Conservation (phyloP, 163 green algal species). For the Scenedesmus sp. region DNA sequence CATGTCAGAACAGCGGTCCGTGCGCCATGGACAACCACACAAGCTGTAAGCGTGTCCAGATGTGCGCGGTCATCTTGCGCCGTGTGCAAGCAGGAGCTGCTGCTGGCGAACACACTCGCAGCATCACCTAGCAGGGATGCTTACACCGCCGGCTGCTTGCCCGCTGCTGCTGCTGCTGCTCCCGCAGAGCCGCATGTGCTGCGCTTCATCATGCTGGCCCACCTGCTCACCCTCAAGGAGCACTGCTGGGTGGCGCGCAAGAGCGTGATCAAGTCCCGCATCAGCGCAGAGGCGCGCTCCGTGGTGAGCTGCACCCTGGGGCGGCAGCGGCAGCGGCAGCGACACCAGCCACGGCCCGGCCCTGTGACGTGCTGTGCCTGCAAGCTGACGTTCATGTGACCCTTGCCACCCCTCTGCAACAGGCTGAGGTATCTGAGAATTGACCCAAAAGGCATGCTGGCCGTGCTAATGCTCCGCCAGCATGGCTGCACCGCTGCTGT, state of each 20-base stretch:
- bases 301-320: background rate
- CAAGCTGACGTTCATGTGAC: background rate
- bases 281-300: background rate
- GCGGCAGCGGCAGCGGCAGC: background rate
- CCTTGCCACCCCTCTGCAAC: background rate
- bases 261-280: background rate
- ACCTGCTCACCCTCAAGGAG: conserved; percentile 9
- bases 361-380: background rate
- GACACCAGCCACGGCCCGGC: background rate
- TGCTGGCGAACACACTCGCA: background rate
- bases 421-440: background rate
- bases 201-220: background rate
- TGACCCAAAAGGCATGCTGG: no score
- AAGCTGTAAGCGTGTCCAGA: background rate
- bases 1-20: background rate
- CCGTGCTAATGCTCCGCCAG: no score
- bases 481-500: background rate
- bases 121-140: background rate
- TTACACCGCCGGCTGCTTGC: no score
- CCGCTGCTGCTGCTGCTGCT: background rate
- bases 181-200: background rate
- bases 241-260: conserved; percentile 1
- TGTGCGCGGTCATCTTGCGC: background rate
- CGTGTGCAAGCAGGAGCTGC: background rate
- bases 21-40: background rate